These are phyloP conservation scores for Draba incana DNA, from an alignment of 345 rosid species.

Conservation along the genomic window DNA sequence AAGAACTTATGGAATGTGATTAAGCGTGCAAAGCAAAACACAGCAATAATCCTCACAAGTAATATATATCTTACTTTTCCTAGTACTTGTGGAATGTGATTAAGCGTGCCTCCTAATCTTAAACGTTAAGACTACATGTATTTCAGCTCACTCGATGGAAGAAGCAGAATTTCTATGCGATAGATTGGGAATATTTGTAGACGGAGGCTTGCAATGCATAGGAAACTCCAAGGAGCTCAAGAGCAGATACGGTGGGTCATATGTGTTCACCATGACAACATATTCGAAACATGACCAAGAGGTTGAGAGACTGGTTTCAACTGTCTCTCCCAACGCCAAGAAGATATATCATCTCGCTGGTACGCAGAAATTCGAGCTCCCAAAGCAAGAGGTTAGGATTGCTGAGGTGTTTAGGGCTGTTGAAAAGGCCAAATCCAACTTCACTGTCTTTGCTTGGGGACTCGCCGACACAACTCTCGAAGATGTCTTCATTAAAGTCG, in stretches of 20 bases:
- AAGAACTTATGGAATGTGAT: constrained; percentile 85
- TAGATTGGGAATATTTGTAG: constrained; percentile 82
- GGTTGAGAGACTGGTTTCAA: constrained; percentile 64
- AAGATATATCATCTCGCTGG: constrained; percentile 75
- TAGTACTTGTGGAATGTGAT: not conserved
- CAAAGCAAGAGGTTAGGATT: constrained; percentile 73
- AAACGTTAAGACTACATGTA: not conserved
- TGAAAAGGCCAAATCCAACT: constrained; percentile 74
- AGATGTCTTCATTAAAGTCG: too few species aligned
- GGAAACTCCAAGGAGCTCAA: constrained; percentile 88
- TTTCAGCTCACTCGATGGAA: constrained; percentile 85
- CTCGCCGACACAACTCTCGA: constrained; percentile 40
- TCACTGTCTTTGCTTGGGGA: constrained; percentile 92
- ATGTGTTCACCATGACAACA: constrained; percentile 86
- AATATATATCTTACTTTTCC: not conserved
- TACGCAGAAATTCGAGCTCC: constrained; percentile 95
- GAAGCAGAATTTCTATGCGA: constrained; percentile 96
- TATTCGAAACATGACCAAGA: constrained; percentile 54
- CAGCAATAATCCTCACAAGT: constrained; percentile 88
- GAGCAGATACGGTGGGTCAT: constrained; percentile 85
- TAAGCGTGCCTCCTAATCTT: not conserved
- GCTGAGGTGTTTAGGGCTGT: constrained; percentile 74
- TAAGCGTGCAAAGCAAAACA: constrained; percentile 73
- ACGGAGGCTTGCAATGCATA: constrained; percentile 86
- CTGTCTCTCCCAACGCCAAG: constrained; percentile 65